phyloP scores from a whole-genome alignment of 495 filamentous ascomycete genomes.

The Achaetomiella virescens region DNA sequence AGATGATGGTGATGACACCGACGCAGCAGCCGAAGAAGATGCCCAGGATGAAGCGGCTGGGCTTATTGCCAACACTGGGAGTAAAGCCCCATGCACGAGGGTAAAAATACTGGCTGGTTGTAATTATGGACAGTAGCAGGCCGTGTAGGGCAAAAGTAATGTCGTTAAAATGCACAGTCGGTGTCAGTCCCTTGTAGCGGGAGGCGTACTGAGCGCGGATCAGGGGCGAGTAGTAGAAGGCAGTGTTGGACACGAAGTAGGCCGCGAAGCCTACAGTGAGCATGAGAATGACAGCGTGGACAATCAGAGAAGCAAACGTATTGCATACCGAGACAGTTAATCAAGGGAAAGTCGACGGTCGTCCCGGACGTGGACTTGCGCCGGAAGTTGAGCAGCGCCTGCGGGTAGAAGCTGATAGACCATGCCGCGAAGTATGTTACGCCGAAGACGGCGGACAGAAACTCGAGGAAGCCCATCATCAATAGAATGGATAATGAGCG shows the following conservation, averaged over 20 bases:
- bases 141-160: slow-evolving; percentile 79
- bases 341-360: slow-evolving; percentile 75
- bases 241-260: slow-evolving; percentile 66
- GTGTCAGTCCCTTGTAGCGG: slow-evolving; percentile 64
- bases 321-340: slow-evolving; percentile 64
- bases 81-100: slow-evolving; percentile 70
- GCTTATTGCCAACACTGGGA: slow-evolving; percentile 41
- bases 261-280: slow-evolving; percentile 57
- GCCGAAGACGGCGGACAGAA: slow-evolving; percentile 50
- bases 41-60: slow-evolving; percentile 60
- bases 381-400: slow-evolving; percentile 67
- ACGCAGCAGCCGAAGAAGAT: slow-evolving; percentile 60
- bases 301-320: slow-evolving; percentile 30
- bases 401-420: slow-evolving; percentile 90
- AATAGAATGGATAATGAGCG: neutral
- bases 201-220: slow-evolving; percentile 78
- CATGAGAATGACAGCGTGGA: neutral
- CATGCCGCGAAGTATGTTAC: slow-evolving; percentile 65
- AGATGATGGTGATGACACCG: slow-evolving; percentile 49
- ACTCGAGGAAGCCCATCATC: slow-evolving; percentile 15
- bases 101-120: slow-evolving; percentile 67
- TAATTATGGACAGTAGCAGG: slow-evolving; percentile 57
- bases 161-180: slow-evolving; percentile 87
- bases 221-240: slow-evolving; percentile 69
- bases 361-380: slow-evolving; percentile 73